Evolutionary conservation across 306 rosid genomes (phyloP).

Genomic region (Castanospermum australe): DNA sequence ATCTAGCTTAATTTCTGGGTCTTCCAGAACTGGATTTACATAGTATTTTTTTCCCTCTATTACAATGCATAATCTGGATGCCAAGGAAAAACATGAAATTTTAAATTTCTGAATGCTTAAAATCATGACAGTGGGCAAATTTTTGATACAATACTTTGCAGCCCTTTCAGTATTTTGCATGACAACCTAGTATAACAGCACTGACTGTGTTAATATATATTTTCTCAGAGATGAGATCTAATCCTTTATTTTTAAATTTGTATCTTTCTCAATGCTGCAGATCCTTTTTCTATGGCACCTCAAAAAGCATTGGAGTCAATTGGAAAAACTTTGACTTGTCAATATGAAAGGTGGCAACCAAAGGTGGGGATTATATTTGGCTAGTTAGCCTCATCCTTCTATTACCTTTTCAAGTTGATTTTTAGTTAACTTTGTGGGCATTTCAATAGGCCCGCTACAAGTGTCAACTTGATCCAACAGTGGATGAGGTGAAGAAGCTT

Average conservation of each 20-base stretch:
- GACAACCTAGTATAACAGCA: background rate
- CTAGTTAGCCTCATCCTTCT: constrained; percentile 15
- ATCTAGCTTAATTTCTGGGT: background rate
- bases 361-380: constrained; percentile 58
- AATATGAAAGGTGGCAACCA: constrained; percentile 99
- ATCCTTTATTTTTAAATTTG: background rate
- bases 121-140: background rate
- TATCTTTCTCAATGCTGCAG: constrained; percentile 44
- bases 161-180: background rate
- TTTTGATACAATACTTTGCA: background rate
- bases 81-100: background rate
- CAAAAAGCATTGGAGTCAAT: constrained; percentile 92
- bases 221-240: background rate
- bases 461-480: constrained; percentile 92
- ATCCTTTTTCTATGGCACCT: constrained; percentile 95
- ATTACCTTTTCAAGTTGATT: constrained; percentile 24
- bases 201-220: background rate
- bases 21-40: background rate
- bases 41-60: background rate
- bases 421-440: constrained; percentile 32
- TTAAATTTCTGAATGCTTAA: background rate
- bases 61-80: background rate
- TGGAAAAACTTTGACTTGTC: constrained; percentile 80
- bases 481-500: constrained; percentile 98
- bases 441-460: constrained; percentile 82